Evolutionary conservation across 1,284 basidiomycete genomes (phyloP), one percentile per base, ranked within the genome.

Genomic region (Trametes sp.): DNA sequence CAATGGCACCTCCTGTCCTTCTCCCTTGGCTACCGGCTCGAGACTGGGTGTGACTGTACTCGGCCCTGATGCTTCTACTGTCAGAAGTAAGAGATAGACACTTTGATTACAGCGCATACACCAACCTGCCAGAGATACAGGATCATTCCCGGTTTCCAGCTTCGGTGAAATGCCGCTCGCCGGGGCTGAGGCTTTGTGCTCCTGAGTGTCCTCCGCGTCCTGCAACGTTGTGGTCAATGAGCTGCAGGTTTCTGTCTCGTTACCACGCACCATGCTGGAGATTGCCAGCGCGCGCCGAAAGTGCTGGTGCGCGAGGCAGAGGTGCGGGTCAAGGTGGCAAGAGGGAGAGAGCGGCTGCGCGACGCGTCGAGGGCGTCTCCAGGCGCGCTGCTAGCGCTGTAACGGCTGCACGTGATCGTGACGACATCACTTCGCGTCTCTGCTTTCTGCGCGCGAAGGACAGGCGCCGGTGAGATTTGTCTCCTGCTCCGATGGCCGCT

Each of bases 401-500:
- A n/a, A 21, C 48, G 6, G 23, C 2, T 10, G 11, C 64, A 66
- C 64, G 59, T 66, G 65, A 63, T 35, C 58, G 59, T 60, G 53
- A 54, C 26, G 53, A 53, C 33, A 53, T 58, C 31, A 38, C 56
- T 59, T 64, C 59, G 63, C 51, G 63, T 61, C 31, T 29, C 2
- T 14, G 45, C 24, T 16, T 28, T 11, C 26, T 44, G 56, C 24
- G 57, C 36, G 33, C 1, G 19, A 23, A 16, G 24, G 38, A 14
- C 23, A 23, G 44, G 55, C 36, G 54, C 46, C 45, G 24, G 13
- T 33, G 21, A 58, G 53, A 50, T 59, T 63, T 61, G 56, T n/a
- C 49, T 58, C 44, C 23, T 35, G 46, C 64, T 21, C 31, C 55
- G 16, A 72, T 73, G 73, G 59, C 67, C 13, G 45, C 61, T 48